Base-by-base conservation (phyloP, 306 rosid species). In the Sechiopsis laciniata region DNA sequence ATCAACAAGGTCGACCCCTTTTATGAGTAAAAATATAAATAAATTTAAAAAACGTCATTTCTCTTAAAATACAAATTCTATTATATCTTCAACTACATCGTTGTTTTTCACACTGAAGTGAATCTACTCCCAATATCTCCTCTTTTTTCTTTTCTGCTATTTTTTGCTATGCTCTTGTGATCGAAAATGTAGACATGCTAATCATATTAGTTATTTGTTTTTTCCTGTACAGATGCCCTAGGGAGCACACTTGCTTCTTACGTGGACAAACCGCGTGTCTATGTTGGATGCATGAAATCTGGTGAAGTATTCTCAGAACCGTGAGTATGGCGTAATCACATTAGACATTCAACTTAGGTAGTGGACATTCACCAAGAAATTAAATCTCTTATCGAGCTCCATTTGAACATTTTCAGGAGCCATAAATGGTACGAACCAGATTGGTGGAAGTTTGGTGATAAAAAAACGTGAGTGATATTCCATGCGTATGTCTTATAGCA, bases 361-460 rank as follows among this genome's bases (percentile, higher is more conserved):
- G 45, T 37, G 45, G 45, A 20, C 56, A 9, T 46, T 45, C 5
- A 46, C 73, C 20, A 13, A 46, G 56, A 68, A 68, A 68, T 13
- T 21, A 48, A 13, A 73, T 10, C 22, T 53, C 68, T 60, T 55
- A 29, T 37, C 65, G 29, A 62, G 82, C 81, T 81, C 67, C 55
- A 74, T 72, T 65, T 73, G 82, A 72, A 76, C 75, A 60, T 76
- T 81, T 72, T 78, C 90, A 95, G 99, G 89, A 83, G 85, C 77
- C 86, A 82, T 8, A 95, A 87, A 78, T 95, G 99, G 99, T 91
- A 95, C 74, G 99, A 95, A 83, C 96, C 99, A 73, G 97, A 94
- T 75, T 95, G 99, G 99, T 95, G 99, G 99, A 95, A 95, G 75
- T 95, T 95, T 70, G 99, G 99, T 11, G 99, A 95, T 82, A 89